These are phyloP conservation scores for Jackrogersella multiformis DNA, from an alignment of 495 filamentous ascomycete species.

Conservation along the genomic window DNA sequence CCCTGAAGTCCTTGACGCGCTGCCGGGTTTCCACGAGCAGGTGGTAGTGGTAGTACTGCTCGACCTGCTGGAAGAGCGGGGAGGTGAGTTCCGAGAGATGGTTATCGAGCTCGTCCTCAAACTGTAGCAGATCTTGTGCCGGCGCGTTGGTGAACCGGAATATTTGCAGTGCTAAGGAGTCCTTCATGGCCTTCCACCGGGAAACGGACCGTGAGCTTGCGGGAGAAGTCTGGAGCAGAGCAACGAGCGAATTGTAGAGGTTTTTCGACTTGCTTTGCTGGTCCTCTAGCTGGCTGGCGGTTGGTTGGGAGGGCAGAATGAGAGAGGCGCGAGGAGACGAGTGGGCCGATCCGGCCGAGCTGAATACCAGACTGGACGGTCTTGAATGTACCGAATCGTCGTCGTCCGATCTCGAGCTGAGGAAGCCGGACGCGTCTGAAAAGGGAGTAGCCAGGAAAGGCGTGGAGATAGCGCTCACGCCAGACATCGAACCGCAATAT, in stretches of 20 bases:
- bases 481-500: slow-evolving; percentile 30
- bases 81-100: slow-evolving; percentile 48
- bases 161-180: slow-evolving; percentile 61
- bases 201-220: slow-evolving; percentile 45
- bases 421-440: slow-evolving; percentile 41
- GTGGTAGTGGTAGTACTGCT: slow-evolving; percentile 52
- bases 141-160: slow-evolving; percentile 60
- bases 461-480: slow-evolving; percentile 21
- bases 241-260: slow-evolving; percentile 57
- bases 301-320: slow-evolving; percentile 46
- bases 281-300: slow-evolving; percentile 46
- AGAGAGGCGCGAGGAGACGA: slow-evolving; percentile 59
- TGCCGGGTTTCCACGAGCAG: slow-evolving; percentile 55
- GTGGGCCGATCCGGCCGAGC: slow-evolving; percentile 52
- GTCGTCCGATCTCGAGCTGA: slow-evolving; percentile 38
- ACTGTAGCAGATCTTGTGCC: slow-evolving; percentile 51
- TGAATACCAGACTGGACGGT: slow-evolving; percentile 57
- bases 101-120: slow-evolving; percentile 54
- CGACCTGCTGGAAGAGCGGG: slow-evolving; percentile 52
- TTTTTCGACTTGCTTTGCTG: slow-evolving; percentile 45
- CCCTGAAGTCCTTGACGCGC: slow-evolving; percentile 59
- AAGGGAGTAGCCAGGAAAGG: slow-evolving; percentile 38
- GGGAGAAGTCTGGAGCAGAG: slow-evolving; percentile 54
- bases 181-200: slow-evolving; percentile 54
- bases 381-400: slow-evolving; percentile 48